Evolutionary conservation across 163 green algal genomes (phyloP).

Genomic region (Scenedesmus sp.): DNA sequence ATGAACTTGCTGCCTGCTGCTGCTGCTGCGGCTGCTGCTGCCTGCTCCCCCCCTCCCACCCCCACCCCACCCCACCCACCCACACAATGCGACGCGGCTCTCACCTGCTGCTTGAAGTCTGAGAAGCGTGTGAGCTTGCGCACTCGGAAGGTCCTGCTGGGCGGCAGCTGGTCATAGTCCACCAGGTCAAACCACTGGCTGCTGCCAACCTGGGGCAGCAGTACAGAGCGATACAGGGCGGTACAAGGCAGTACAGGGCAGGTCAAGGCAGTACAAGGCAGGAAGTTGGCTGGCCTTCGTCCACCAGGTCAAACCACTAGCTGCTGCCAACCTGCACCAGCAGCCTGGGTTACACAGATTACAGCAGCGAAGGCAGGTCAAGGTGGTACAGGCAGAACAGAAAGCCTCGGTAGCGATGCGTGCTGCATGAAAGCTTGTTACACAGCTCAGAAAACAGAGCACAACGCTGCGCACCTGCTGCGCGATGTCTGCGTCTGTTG

Average conservation of each 20-base stretch:
- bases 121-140: slow-evolving; percentile 73
- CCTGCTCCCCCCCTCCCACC: background rate
- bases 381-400: background rate
- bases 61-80: too few relatives aligned
- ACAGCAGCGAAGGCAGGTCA: background rate
- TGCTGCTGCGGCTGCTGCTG: background rate
- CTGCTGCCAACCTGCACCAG: too few relatives aligned
- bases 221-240: background rate
- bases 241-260: background rate
- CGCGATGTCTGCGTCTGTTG: slow-evolving; percentile 74
- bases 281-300: too few relatives aligned
- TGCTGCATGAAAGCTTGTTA: background rate
- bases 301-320: too few relatives aligned
- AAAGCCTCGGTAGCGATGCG: background rate
- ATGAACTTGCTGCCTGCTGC: background rate
- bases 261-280: background rate
- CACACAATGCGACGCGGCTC: too few relatives aligned
- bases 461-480: slow-evolving; percentile 73
- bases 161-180: slow-evolving; percentile 85
- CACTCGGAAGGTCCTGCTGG: slow-evolving; percentile 74
- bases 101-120: slow-evolving; percentile 70
- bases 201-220: slow-evolving; percentile 41
- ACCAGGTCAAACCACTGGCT: slow-evolving; percentile 90
- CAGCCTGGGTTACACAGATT: too few relatives aligned
- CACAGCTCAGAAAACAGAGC: too few relatives aligned